phyloP scores from a whole-genome alignment of 257 asterid species.

The Striga asiatica region DNA sequence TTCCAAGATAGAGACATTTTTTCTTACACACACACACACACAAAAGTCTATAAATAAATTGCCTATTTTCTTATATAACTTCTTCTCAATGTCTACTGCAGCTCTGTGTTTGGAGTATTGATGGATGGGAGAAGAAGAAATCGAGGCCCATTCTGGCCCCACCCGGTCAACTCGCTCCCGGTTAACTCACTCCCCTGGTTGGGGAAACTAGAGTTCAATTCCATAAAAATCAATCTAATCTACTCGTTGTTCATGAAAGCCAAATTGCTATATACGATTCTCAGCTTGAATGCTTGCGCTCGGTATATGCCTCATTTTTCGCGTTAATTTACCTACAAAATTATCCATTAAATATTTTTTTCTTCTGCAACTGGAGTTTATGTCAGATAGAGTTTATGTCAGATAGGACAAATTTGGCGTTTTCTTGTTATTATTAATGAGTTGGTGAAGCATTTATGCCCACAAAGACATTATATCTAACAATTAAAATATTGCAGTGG shows the following conservation, averaged over 20 bases:
- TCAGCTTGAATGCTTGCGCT: conserved; percentile 72
- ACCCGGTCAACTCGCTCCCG: conserved; percentile 56
- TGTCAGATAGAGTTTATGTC: too few relatives aligned
- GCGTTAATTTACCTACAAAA: too few relatives aligned
- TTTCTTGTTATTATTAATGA: too few relatives aligned
- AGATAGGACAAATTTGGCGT: too few relatives aligned
- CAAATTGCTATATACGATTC: conserved; percentile 69
- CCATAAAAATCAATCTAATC: conserved; percentile 76
- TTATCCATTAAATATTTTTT: too few relatives aligned
- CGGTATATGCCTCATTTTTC: conserved; percentile 38
- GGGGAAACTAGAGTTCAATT: conserved; percentile 90
- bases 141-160: conserved; percentile 68
- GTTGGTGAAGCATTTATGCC: too few relatives aligned
- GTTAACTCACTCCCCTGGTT: conserved; percentile 43
- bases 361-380: too few relatives aligned
- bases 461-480: too few relatives aligned
- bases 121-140: conserved; percentile 91
- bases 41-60: too few relatives aligned
- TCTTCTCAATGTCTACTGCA: conserved; percentile 21
- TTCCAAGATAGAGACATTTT: too few relatives aligned
- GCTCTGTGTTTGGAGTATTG: conserved; percentile 80
- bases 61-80: too few relatives aligned
- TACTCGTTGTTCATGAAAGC: conserved; percentile 77
- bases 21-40: too few relatives aligned
- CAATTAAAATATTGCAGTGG: conserved; percentile 83